A percentile compares a stretch with the other conserved stretches of the same genome.
These are phyloP conservation scores for Auricularia cornea DNA, from an alignment of 768 basidiomycete species.

Conservation along the genomic window DNA sequence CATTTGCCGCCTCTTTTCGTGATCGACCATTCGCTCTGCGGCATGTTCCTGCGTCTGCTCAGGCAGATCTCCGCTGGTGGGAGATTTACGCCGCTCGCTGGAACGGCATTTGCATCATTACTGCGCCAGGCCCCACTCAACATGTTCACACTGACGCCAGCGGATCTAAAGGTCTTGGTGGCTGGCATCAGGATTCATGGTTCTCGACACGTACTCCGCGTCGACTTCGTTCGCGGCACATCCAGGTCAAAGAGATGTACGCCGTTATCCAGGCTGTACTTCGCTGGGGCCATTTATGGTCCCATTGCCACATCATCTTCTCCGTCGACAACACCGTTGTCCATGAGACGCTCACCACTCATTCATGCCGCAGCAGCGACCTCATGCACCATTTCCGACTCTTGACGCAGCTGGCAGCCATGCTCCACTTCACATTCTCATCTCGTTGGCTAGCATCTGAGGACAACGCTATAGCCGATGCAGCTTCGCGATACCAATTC, in stretches of 20 bases:
- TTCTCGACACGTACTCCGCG: conserved; percentile 19
- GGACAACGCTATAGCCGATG: conserved; percentile 12
- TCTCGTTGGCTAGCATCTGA: conserved; percentile 11
- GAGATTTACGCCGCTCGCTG: conserved; percentile 13
- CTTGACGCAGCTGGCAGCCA: conserved; percentile 6
- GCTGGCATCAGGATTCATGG: conserved; percentile 17
- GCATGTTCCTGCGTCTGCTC: conserved; percentile 16
- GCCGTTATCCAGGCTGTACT: conserved; percentile 25
- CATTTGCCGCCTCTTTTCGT: conserved; percentile 15
- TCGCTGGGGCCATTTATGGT: conserved; percentile 20
- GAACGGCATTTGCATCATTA: conserved; percentile 21
- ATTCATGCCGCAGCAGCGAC: conserved; percentile 1
- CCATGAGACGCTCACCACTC: conserved; percentile 2
- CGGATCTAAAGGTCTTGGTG: conserved; percentile 20
- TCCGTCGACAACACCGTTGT: conserved; percentile 23
- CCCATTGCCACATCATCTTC: conserved; percentile 20
- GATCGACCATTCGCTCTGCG: conserved; percentile 8
- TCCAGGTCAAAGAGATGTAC: conserved; percentile 28
- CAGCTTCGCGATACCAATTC: conserved; percentile 15
- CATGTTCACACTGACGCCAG: conserved; percentile 27
- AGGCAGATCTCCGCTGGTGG: conserved; percentile 28
- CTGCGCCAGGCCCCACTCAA: conserved; percentile 3
- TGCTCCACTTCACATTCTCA: conserved; percentile 11
- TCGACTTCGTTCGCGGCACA: conserved; percentile 17
- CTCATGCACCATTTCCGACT: conserved; percentile 8